Conservation (phyloP, 495 filamentous ascomycete species). For the Rostrohypoxylon terebratum region DNA sequence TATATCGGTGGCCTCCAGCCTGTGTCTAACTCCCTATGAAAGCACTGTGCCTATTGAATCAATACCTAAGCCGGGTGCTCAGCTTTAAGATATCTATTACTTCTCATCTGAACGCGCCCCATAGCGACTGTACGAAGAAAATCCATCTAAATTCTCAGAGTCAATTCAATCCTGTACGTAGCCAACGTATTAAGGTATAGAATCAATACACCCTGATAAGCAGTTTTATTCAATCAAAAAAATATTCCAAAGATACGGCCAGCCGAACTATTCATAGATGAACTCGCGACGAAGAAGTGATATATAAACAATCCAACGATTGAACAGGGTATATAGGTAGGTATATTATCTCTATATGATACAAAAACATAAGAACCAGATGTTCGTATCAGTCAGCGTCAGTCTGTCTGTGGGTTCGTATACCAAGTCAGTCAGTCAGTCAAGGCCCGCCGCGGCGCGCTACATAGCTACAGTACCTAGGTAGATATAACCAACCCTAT, state of each 20-base stretch:
- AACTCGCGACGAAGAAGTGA: constrained; percentile 8
- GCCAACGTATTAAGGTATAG: neutral
- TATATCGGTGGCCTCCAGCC: too few relatives aligned
- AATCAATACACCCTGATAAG: neutral
- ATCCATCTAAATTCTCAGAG: too few relatives aligned
- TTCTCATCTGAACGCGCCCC: too few relatives aligned
- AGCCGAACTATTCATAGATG: neutral
- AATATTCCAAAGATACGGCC: neutral
- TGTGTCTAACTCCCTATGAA: too few relatives aligned
- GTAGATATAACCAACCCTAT: neutral
- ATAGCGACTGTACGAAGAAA: too few relatives aligned
- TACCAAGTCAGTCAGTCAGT: too few relatives aligned
- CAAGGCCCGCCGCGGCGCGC: neutral
- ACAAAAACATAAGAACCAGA: constrained; percentile 23
- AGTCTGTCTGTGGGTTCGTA: neutral
- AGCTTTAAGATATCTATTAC: too few relatives aligned
- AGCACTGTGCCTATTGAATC: too few relatives aligned
- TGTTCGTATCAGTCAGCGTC: constrained; percentile 27
- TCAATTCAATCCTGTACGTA: neutral
- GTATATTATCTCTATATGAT: constrained; percentile 37
- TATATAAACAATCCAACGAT: constrained; percentile 18
- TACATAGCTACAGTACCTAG: neutral
- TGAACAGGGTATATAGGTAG: constrained; percentile 40
- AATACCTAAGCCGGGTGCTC: too few relatives aligned
- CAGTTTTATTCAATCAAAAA: constrained; percentile 4